These are phyloP conservation scores for Fusarium algeriense DNA, from an alignment of 2,329 filamentous ascomycete genomes.

Conservation along the genomic window DNA sequence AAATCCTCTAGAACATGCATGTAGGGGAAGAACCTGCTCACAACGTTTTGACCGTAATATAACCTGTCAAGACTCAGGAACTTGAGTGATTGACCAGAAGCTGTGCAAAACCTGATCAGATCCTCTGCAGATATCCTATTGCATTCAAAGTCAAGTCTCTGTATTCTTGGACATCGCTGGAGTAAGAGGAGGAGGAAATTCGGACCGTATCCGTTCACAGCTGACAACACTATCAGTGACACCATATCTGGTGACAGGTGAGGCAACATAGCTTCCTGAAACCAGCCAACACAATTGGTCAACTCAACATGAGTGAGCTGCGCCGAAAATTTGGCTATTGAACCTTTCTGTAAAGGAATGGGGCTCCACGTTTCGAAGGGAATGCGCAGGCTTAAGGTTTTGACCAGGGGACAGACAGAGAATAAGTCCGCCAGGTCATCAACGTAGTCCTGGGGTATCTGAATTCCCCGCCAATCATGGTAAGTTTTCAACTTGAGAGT, in stretches of 20 bases:
- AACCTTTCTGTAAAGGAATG: neutral
- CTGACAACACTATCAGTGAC: neutral
- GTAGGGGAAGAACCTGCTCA: accelerated
- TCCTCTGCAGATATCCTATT: accelerated
- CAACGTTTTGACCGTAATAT: neutral
- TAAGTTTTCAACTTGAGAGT: neutral
- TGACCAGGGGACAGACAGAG: neutral
- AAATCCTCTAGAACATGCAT: neutral
- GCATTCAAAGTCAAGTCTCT: neutral
- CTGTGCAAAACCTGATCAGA: neutral
- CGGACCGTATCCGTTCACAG: too few relatives aligned
- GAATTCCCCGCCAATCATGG: accelerated
- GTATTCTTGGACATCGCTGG: neutral
- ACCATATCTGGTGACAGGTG: neutral
- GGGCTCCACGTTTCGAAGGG: accelerated
- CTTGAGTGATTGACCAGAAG: neutral
- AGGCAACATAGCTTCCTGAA: neutral
- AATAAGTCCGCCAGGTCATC: neutral
- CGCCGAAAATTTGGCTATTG: neutral
- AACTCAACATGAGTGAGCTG: neutral
- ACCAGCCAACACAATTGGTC: neutral
- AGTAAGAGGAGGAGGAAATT: neutral
- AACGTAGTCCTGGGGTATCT: neutral
- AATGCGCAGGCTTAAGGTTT: neutral
- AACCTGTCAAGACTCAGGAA: too few relatives aligned